phyloP scores from a whole-genome alignment of 2,329 filamentous ascomycete species.

The Colletotrichum aenigma region DNA sequence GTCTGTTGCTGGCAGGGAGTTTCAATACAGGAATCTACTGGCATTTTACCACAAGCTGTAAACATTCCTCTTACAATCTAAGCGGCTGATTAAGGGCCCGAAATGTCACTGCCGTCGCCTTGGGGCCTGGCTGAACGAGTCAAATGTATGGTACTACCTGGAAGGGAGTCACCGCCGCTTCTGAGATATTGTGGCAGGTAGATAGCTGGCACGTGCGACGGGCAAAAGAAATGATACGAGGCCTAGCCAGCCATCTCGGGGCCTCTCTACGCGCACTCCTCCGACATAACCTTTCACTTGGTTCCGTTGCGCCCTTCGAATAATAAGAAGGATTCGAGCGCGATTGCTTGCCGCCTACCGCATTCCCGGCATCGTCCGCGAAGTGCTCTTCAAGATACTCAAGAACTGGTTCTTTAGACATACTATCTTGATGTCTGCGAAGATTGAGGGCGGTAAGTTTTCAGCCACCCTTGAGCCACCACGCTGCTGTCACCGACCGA shows the following conservation, averaged over 20 bases:
- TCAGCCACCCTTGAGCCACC: neutral
- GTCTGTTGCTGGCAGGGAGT: neutral
- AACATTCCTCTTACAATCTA: neutral
- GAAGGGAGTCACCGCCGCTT: neutral
- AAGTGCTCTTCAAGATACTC: neutral
- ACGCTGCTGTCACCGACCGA: neutral
- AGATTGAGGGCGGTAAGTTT: neutral
- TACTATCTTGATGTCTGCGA: neutral
- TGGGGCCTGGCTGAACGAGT: neutral
- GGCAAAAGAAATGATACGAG: neutral
- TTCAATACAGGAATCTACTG: neutral
- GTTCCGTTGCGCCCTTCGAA: neutral
- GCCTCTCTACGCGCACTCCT: neutral
- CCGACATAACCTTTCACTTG: neutral
- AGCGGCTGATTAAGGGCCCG: neutral
- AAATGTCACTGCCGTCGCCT: neutral
- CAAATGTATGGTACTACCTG: neutral
- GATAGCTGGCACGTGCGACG: neutral
- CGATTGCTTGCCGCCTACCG: neutral
- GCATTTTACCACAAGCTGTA: neutral
- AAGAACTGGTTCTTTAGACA: neutral
- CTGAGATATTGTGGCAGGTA: neutral
- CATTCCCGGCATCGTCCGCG: neutral
- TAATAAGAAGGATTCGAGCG: neutral
- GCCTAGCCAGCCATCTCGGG: neutral